Base-by-base conservation (phyloP, 768 basidiomycete genomes). In the Austroboletus eburneus region DNA sequence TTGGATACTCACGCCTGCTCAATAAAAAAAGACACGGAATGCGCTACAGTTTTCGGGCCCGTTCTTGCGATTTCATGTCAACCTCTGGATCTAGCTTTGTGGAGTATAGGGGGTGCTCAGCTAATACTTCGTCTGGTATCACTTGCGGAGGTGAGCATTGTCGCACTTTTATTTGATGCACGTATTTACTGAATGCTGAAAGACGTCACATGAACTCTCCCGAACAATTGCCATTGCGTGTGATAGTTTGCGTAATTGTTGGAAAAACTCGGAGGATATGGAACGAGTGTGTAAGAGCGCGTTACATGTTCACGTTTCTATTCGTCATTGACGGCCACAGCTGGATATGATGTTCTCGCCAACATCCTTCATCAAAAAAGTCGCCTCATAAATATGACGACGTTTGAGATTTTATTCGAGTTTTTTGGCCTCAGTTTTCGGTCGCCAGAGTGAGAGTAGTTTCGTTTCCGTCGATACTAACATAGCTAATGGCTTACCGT, bases 201-300 rank as follows among this genome's bases (percentile, higher is more conserved):
- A 91, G 85, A 89, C 81, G 1, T 67, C 83, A 0, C 87, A 88
- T 50, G 90, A 93, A 54, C 56, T 95, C 3, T 87, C 86, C 1
- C 71, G 83, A 14, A 76, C 89, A 0, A 64, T 93, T 6, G 71
- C 81, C 4, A 79, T 93, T 22, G 65, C 95, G 18, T 76, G 80
- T 9, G 91, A 94, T 55, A 80, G 86, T 3, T 63, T 96, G 37
- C 80, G 80, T 52, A 84, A 87, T 54, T 88, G 81, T 56, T 97
- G 94, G 94, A 80, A 89, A 57, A 91, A 91, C 57, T 93, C 89
- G 29, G 93, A 94, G 60, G 94, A 96, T 55, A 91, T 94, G 85
- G 93, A 95, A 60, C 74, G 85, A 27, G 68, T 92, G 44, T 81
- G 91, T 92, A 56, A 57, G 85, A 73, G 12, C 4, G 14, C n/a